Evolutionary conservation across 139 green algal genomes (phyloP).

Genomic region (Micractinium conductrix): DNA sequence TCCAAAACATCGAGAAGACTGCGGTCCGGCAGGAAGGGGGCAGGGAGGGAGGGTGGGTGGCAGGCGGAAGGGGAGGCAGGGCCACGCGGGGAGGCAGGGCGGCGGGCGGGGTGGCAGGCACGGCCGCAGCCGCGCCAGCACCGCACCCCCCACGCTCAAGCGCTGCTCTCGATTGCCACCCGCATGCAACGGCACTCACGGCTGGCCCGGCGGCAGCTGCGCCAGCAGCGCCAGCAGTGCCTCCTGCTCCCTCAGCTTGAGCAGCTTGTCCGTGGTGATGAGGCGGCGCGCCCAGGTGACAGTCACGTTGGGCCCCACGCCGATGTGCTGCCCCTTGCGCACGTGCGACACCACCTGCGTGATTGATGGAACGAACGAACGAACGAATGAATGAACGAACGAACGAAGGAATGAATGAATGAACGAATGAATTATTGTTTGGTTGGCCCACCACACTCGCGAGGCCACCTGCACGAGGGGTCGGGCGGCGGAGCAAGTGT

Average conservation of each 20-base stretch:
- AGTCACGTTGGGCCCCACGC: slow-evolving; percentile 37
- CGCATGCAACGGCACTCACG: not conserved
- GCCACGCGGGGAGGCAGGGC: not conserved
- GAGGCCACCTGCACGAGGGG: too few species aligned
- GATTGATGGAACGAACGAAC: too few species aligned
- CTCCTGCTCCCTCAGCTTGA: slow-evolving; percentile 38
- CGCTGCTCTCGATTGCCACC: too few species aligned
- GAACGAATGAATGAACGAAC: too few species aligned
- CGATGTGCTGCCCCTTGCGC: slow-evolving; percentile 47
- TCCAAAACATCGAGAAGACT: slow-evolving; percentile 41
- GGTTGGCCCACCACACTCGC: too few species aligned
- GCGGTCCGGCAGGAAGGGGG: not conserved
- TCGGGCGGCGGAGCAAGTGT: too few species aligned
- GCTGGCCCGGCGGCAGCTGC: not conserved
- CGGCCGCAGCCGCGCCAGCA: not conserved
- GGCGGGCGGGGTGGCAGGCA: not conserved
- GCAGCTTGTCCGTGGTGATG: slow-evolving; percentile 44
- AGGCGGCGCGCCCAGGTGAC: slow-evolving; percentile 53
- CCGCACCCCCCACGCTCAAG: too few species aligned
- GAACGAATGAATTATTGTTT: too few species aligned
- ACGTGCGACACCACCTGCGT: slow-evolving; percentile 50
- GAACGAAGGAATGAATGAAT: too few species aligned
- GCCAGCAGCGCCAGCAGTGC: slow-evolving; percentile 33
- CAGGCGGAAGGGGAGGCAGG: not conserved
- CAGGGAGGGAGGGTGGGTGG: not conserved